These are phyloP conservation scores for Candida ulmi DNA, from an alignment of 805 yeast genomes.

Conservation along the genomic window DNA sequence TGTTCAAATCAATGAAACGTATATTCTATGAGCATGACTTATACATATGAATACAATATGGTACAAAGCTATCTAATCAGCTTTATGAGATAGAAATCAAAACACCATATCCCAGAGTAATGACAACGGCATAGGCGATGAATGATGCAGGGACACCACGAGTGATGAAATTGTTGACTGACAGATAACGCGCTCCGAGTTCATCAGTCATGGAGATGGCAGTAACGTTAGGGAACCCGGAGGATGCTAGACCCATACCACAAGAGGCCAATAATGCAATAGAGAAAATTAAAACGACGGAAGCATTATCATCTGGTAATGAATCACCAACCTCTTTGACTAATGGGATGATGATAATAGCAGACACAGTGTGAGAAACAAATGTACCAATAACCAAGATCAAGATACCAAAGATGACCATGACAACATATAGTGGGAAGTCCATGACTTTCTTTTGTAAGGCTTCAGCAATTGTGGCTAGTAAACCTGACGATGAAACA, in stretches of 20 bases:
- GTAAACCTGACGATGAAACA: constrained; percentile 84
- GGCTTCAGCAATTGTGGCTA: constrained; percentile 67
- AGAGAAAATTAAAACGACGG: constrained; percentile 34
- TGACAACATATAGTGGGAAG: constrained; percentile 59
- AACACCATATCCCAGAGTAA: constrained; percentile 76
- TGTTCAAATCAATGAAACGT: too few relatives aligned
- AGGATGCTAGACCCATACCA: constrained; percentile 96
- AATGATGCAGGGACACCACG: constrained; percentile 89
- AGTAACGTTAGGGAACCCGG: constrained; percentile 98
- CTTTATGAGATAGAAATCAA: constrained; percentile 36
- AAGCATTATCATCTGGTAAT: constrained; percentile 68
- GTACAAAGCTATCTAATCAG: too few relatives aligned
- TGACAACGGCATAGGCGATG: constrained; percentile 63
- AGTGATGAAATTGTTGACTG: constrained; percentile 75
- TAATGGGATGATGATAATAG: constrained; percentile 83
- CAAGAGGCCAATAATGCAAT: constrained; percentile 71
- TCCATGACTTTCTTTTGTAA: constrained; percentile 63
- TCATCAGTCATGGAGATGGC: constrained; percentile 94
- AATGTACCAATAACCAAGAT: constrained; percentile 87
- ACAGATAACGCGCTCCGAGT: constrained; percentile 81
- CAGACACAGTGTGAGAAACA: constrained; percentile 96
- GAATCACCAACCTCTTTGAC: constrained; percentile 81
- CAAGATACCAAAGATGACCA: constrained; percentile 76
- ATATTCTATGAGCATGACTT: too few relatives aligned
- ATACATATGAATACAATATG: neutral